Evolutionary conservation across 768 basidiomycete genomes (phyloP).

Genomic region (Punctularia strigosozonata): DNA sequence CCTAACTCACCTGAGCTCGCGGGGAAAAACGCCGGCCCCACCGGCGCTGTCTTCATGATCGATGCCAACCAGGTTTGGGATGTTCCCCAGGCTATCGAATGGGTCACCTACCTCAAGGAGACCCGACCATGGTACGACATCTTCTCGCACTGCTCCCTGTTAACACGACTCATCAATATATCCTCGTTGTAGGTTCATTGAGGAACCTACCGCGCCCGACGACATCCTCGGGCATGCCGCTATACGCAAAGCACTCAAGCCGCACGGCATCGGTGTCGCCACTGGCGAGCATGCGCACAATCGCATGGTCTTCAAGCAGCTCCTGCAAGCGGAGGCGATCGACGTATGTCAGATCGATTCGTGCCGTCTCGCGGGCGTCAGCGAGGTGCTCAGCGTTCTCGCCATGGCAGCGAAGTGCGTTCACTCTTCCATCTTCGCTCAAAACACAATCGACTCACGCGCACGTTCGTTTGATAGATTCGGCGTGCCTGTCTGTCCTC

Average conservation of each 20-base stretch:
- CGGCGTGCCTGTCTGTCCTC: constrained; percentile 81
- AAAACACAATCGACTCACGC: neutral
- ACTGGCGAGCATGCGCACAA: constrained; percentile 95
- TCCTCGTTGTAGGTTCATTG: constrained; percentile 67
- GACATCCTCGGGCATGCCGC: constrained; percentile 80
- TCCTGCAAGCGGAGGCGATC: constrained; percentile 83
- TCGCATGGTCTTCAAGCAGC: constrained; percentile 91
- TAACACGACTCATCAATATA: neutral
- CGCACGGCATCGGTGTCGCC: constrained; percentile 78
- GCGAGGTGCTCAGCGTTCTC: constrained; percentile 82
- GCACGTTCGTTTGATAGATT: constrained; percentile 32
- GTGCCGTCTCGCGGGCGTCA: constrained; percentile 87
- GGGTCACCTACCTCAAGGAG: constrained; percentile 65
- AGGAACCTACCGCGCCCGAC: constrained; percentile 89
- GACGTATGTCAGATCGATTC: constrained; percentile 95
- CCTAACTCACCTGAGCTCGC: constrained; percentile 48
- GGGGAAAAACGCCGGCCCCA: constrained; percentile 91
- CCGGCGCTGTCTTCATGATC: constrained; percentile 92
- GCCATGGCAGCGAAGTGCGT: constrained; percentile 81
- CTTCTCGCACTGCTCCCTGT: neutral
- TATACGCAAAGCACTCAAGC: constrained; percentile 67
- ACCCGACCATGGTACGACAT: constrained; percentile 76
- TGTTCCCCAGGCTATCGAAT: constrained; percentile 85
- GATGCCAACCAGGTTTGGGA: constrained; percentile 98
- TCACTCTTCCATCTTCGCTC: constrained; percentile 1